A percentile compares a stretch with the other conserved stretches of the same genome.
phyloP scores from a whole-genome alignment of 108 stramenopile genomes.

The Fragilariopsis cylindrus region DNA sequence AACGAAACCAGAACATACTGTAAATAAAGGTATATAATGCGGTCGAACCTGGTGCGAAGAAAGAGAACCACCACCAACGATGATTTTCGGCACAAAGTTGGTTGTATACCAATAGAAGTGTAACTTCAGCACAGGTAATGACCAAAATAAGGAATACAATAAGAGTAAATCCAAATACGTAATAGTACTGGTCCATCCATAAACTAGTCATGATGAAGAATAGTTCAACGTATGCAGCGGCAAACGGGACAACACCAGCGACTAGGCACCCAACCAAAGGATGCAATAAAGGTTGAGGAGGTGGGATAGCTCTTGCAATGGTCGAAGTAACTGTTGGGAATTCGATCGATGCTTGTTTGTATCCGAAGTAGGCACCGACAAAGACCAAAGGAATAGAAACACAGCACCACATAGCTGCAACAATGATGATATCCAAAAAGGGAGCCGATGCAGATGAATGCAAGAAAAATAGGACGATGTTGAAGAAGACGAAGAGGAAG shows the following conservation, averaged over 20 bases:
- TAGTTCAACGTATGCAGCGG: constrained; percentile 97
- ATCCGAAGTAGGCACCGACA: constrained; percentile 98
- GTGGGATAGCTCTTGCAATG: constrained; percentile 92
- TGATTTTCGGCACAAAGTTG: constrained; percentile 98
- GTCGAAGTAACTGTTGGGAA: constrained; percentile 90
- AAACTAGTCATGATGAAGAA: constrained; percentile 98
- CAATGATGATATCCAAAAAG: constrained; percentile 87
- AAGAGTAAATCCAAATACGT: constrained; percentile 98
- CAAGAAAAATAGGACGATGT: constrained; percentile 86
- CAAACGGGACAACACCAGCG: constrained; percentile 96
- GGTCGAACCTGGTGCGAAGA: constrained; percentile 91
- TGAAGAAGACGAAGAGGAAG: constrained; percentile 85
- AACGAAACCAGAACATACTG: constrained; percentile 91
- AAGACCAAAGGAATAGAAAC: constrained; percentile 97
- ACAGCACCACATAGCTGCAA: constrained; percentile 98
- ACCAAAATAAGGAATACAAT: constrained; percentile 94
- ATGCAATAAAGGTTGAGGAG: constrained; percentile 80
- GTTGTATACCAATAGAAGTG: constrained; percentile 96
- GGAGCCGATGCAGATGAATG: constrained; percentile 94
- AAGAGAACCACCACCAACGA: constrained; percentile 99
- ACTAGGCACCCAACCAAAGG: constrained; percentile 75
- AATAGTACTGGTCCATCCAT: constrained; percentile 99
- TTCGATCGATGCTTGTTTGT: constrained; percentile 86
- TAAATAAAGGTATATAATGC: constrained; percentile 93
- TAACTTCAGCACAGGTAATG: constrained; percentile 95